Evolutionary conservation across 805 yeast genomes (phyloP).

Genomic region (Yamadazyma phyllophila): DNA sequence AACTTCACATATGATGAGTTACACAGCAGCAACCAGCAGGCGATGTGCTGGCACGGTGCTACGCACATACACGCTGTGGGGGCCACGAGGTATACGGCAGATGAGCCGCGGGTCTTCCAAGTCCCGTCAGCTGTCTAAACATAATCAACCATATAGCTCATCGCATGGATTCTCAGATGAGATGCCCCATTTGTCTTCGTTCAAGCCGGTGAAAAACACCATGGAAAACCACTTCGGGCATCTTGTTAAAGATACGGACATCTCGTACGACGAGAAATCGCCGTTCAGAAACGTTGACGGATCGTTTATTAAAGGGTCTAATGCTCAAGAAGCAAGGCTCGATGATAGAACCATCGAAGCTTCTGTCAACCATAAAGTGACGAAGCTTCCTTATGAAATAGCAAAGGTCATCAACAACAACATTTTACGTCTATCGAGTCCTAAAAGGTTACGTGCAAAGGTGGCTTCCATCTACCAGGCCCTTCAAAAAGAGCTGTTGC

Average conservation of each 20-base stretch:
- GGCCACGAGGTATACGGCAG: neutral
- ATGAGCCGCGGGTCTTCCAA: too few relatives aligned
- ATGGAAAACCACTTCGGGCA: slow-evolving; percentile 2
- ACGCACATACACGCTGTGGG: neutral
- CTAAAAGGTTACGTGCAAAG: slow-evolving; percentile 60
- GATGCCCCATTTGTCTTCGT: neutral
- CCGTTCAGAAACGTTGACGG: slow-evolving; percentile 41
- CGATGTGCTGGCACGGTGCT: neutral
- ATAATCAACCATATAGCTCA: neutral
- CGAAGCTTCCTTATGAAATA: slow-evolving; percentile 55
- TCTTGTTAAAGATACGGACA: slow-evolving; percentile 16
- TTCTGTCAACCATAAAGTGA: slow-evolving; percentile 48
- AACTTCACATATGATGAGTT: too few relatives aligned
- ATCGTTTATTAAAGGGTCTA: slow-evolving; percentile 40
- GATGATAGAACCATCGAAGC: slow-evolving; percentile 59
- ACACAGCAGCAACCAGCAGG: neutral
- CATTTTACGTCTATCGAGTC: slow-evolving; percentile 57
- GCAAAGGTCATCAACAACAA: slow-evolving; percentile 61
- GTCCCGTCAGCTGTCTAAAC: too few relatives aligned
- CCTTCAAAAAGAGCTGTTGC: slow-evolving; percentile 53
- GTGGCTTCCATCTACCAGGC: slow-evolving; percentile 56
- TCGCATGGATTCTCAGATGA: neutral
- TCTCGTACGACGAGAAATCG: slow-evolving; percentile 15
- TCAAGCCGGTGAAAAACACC: neutral
- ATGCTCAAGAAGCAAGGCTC: slow-evolving; percentile 52